Evolutionary conservation across 768 basidiomycete species (phyloP).

Genomic region (Tulasnella sp.): DNA sequence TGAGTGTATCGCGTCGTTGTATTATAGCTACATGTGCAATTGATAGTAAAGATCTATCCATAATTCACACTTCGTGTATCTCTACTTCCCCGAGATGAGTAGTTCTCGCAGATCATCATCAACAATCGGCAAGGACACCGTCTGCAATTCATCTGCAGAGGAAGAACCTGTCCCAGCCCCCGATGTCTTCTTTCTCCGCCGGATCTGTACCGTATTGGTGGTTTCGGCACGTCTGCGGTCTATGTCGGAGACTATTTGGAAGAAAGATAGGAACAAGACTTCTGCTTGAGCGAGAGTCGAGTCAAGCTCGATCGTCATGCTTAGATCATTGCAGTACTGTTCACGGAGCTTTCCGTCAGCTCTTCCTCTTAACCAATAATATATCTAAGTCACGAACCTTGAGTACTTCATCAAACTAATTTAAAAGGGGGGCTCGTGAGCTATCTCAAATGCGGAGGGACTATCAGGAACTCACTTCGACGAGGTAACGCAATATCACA

Average conservation of each 20-base stretch:
- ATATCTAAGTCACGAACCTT: slow-evolving; percentile 35
- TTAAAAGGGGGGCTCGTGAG: neutral
- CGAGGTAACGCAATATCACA: slow-evolving; percentile 87
- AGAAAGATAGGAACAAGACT: slow-evolving; percentile 88
- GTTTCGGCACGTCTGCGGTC: slow-evolving; percentile 62
- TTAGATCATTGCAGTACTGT: slow-evolving; percentile 87
- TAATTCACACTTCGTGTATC: neutral
- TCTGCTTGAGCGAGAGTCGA: slow-evolving; percentile 93
- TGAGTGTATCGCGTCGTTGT: neutral
- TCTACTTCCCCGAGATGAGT: slow-evolving; percentile 4
- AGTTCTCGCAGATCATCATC: slow-evolving; percentile 13
- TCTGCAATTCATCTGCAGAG: neutral
- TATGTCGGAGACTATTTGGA: slow-evolving; percentile 77
- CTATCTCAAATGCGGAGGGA: neutral
- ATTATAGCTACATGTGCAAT: neutral
- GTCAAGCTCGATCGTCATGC: slow-evolving; percentile 95
- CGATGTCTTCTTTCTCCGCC: neutral
- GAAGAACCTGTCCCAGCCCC: neutral
- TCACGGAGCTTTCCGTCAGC: neutral
- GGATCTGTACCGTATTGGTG: neutral
- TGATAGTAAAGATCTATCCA: neutral
- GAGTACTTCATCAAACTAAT: slow-evolving; percentile 68
- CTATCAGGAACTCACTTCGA: slow-evolving; percentile 47
- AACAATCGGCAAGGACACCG: slow-evolving; percentile 7
- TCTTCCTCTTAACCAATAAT: neutral